Conservation (phyloP, 1,139 yeast species). For the Hansenula lynferdii region DNA sequence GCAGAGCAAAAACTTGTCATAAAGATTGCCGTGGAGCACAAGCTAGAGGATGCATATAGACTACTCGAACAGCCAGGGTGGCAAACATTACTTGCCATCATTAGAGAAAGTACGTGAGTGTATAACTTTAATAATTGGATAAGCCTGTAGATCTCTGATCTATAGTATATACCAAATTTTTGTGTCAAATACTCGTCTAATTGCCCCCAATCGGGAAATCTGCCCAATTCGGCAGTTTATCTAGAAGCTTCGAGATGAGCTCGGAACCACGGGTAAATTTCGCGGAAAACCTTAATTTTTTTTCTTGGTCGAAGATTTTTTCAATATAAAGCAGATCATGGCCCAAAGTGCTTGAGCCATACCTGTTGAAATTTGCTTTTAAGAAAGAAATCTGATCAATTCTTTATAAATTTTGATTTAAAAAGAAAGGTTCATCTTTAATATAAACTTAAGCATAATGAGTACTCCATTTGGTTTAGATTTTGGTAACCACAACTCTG, state of each 20-base stretch:
- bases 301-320: conserved; percentile 1
- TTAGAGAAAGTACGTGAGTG: conserved; percentile 11
- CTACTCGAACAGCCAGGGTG: conserved; percentile 68
- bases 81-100: conserved; percentile 66
- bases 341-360: background rate
- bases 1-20: conserved; percentile 47
- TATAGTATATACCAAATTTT: too few relatives aligned
- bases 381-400: background rate
- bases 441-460: conserved; percentile 35
- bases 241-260: conserved; percentile 4
- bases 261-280: background rate
- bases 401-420: too few relatives aligned
- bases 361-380: background rate
- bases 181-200: conserved; percentile 1
- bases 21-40: conserved; percentile 32
- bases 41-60: conserved; percentile 42
- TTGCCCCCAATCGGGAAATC: too few relatives aligned
- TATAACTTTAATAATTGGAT: too few relatives aligned
- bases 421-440: background rate
- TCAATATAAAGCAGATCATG: conserved; percentile 2
- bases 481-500: conserved; percentile 93
- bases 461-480: conserved; percentile 97
- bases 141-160: too few relatives aligned
- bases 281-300: conserved; percentile 1
- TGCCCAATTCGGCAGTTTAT: background rate